Base-by-base conservation (phyloP, 495 filamentous ascomycete species). In the Thozetella sp. region DNA sequence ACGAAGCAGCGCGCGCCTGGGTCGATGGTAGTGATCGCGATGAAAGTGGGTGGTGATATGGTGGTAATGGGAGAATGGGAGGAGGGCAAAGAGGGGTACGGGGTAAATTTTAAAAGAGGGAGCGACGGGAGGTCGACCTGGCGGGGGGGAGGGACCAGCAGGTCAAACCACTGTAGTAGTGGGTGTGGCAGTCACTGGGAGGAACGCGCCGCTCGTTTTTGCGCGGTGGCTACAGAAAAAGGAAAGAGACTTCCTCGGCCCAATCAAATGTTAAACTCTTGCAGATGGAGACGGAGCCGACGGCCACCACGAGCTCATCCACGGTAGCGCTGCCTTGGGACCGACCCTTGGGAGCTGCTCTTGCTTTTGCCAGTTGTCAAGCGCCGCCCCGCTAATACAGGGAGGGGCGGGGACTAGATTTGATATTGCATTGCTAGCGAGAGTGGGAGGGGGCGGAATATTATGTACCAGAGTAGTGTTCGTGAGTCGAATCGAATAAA, bases 41-140 rank as follows among this genome's bases (percentile, higher is more conserved):
- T 54, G 60, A 59, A 55, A 51, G 53, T 26, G 53, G 25, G 43
- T 48, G 43, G 43, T 48, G 43, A n/a, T 37, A 15, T 37, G 30
- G 30, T 48, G 43, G 43, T 48, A n/a, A 48, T 48, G 43, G n/a
- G 43, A 48, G 43, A 48, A 48, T 50, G 40, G 17, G 40, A 57
- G 55, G 60, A 54, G 37, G 22, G 55, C 51, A 56, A 59, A 55
- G 40, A 63, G 59, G 51, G 58, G 65, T 66, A 70, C 67, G 71
- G 71, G 69, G 55, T 26, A 54, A 54, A 55, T 70, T 72, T 64
- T 66, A 48, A 60, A 62, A 67, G 59, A 69, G 59, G 52, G 62
- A 48, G 55, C n/a, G 55, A 34, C 52, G 52, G 43, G 43, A 48
- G 13, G 53, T 27, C 26, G 22, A 24, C 20, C 11, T 25, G 53